Evolutionary conservation across 768 basidiomycete genomes (phyloP).

Genomic region (Hygrophoropsis aurantiaca): DNA sequence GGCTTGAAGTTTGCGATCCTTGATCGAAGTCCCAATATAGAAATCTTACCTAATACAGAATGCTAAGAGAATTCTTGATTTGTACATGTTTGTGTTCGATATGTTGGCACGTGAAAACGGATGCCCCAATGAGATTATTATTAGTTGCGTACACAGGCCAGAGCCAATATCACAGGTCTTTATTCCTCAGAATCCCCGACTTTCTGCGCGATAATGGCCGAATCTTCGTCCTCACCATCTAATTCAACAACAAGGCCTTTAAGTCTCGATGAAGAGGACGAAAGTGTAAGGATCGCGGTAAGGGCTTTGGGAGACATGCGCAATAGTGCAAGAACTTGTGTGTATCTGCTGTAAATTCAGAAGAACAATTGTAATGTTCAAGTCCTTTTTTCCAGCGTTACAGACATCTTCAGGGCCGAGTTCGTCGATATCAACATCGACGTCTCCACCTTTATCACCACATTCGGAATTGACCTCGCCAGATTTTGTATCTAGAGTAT

Average conservation of each 20-base stretch:
- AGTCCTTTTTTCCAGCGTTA: slow-evolving; percentile 1
- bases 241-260: slow-evolving; percentile 1
- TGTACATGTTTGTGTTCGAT: too few species aligned
- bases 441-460: slow-evolving; percentile 12
- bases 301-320: slow-evolving; percentile 79
- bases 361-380: background rate
- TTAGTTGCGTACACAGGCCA: slow-evolving; percentile 7
- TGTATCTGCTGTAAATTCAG: background rate
- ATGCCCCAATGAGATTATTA: slow-evolving; percentile 6
- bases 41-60: too few species aligned
- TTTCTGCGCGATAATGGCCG: slow-evolving; percentile 12
- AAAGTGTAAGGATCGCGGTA: slow-evolving; percentile 78
- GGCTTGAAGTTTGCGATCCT: background rate
- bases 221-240: slow-evolving; percentile 12
- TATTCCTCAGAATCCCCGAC: slow-evolving; percentile 5
- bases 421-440: slow-evolving; percentile 13
- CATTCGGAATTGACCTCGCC: slow-evolving; percentile 13
- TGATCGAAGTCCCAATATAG: too few species aligned
- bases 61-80: too few species aligned
- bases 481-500: slow-evolving; percentile 55
- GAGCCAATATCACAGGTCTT: background rate
- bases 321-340: slow-evolving; percentile 34
- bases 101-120: slow-evolving; percentile 24
- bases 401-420: slow-evolving; percentile 10
- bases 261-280: slow-evolving; percentile 57